Base-by-base conservation (phyloP, 148 eudicot genomes). In the Rhododendron mucronatum region DNA sequence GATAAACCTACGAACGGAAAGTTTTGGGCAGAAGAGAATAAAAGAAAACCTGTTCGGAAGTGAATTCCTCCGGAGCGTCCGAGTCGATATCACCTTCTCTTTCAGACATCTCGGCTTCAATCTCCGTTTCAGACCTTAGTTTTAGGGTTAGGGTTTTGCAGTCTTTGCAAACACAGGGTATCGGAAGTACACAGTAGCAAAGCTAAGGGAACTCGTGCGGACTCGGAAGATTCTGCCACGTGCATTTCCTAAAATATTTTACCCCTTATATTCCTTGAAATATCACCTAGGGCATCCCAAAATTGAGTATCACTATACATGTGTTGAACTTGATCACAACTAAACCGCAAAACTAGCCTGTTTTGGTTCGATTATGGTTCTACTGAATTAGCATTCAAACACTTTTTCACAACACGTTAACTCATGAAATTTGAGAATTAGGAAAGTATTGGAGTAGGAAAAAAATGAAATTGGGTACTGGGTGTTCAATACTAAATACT, bases 21-120 rank as follows among this genome's bases (percentile, higher is more conserved):
- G 61, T 53, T 1, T 50, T 69, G 14, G 50, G 48, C 47, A 65
- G 61, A 28, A 82, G 28, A 79, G 82, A 76, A 65, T 3, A 80
- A 13, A 83, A 28, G 67, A 33, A 26, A 69, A 95, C 98, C 95
- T 96, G 94, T 74, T 92, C 89, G 61, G 89, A 33, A 6, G 96
- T 92, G 86, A 93, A 91, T 85, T 95, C 98, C 78, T 95, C 98
- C 4, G 98, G 98, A 86, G 94, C 98, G 59, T 93, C 98, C 30
- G 93, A 91, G 44, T 96, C 95, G 20, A 81, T 79, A 21, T 89
- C 93, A 48, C 85, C 90, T 80, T 88, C 92, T 86, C 90, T 89
- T 47, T 74, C 82, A 73, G 94, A 84, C 98, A 95, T 95, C 35
- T 90, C 39, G 80, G 37, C 87, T 21, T 12, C 37, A 37, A n/a